Base-by-base conservation (phyloP, 176 grass and related monocot species). In the Avena insularis region DNA sequence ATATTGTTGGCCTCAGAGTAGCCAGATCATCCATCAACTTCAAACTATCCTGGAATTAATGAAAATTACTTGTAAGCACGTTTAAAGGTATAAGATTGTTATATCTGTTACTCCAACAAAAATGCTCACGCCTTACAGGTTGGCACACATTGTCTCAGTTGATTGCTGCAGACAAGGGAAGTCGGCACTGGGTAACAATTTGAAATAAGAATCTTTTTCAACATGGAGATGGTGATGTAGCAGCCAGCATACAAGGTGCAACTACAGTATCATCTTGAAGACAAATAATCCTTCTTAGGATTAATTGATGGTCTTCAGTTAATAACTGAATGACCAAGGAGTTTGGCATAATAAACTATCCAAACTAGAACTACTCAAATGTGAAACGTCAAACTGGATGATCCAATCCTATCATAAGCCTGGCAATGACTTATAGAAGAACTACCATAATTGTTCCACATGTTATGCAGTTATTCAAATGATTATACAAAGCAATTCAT, bases 21-120 rank as follows among this genome's bases (percentile, higher is more conserved):
- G 87, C 91, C 75, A 98, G 83, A 91, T 98, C 95, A 58, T 98
- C 95, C 89, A 98, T 98, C 84, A 98, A 78, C 82, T 98, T 98
- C 88, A 98, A 87, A 81, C 90, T 98, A 90, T 98, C 95, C 95
- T 98, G 92, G 16, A 83, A 85, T 75, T 69, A 78, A 84, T 51
- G 58, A 65, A 79, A 82, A 54, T 36, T 61, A 83, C 43, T 23
- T 82, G 54, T 61, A 46, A 55, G 68, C 27, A 82, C 20, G 21
- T n/a, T 49, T 82, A 65, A 47, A 35, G 27, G 29, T 43, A 43
- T 58, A 86, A 12, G 55, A 45, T 66, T 63, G 78, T 48, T 46
- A 49, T 25, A 64, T 80, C 20, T 47, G 58, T 71, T 12, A 46
- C 45, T 63, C 12, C 57, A 21, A 80, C 10, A 64, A 8, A 17